phyloP scores from a whole-genome alignment of 2,329 filamentous ascomycete species.

The Lecanicillium sp. region DNA sequence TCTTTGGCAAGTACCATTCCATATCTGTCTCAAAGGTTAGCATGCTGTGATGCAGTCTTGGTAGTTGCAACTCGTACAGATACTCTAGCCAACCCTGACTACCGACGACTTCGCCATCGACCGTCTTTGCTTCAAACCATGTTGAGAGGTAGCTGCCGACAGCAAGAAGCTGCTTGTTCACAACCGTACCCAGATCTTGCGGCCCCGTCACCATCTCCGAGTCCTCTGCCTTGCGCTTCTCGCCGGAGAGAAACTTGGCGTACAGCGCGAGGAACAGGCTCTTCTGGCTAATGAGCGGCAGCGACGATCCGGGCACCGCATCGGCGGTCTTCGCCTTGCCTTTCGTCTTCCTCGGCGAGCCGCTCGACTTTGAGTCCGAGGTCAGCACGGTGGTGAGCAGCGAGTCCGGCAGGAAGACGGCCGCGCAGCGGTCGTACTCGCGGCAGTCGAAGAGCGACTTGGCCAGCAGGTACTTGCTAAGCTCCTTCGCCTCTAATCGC shows the following conservation, averaged over 20 bases:
- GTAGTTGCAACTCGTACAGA: constrained; percentile 40
- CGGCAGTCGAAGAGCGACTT: constrained; percentile 94
- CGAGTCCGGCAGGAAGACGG: constrained; percentile 79
- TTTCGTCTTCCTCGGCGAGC: constrained; percentile 58
- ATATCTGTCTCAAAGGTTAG: constrained; percentile 46
- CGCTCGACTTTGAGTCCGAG: constrained; percentile 34
- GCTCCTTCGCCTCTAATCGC: constrained; percentile 68
- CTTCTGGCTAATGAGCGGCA: constrained; percentile 73
- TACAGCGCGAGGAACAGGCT: constrained; percentile 89
- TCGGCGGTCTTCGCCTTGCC: constrained; percentile 26
- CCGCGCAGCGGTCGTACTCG: constrained; percentile 89
- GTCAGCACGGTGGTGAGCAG: constrained; percentile 61
- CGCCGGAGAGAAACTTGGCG: constrained; percentile 84
- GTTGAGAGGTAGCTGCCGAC: constrained; percentile 71
- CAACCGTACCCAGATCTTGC: constrained; percentile 74
- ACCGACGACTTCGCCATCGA: constrained; percentile 52
- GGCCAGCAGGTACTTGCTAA: constrained; percentile 79
- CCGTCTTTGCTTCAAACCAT: constrained; percentile 65
- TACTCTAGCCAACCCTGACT: constrained; percentile 94
- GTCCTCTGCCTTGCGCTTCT: constrained; percentile 94
- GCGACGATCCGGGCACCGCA: constrained; percentile 19
- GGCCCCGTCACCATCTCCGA: constrained; percentile 96
- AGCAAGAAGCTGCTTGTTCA: constrained; percentile 76
- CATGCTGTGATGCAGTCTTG: neutral
- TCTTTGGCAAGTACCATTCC: constrained; percentile 85